These are phyloP conservation scores for Cruciata laevipes DNA, from an alignment of 257 asterid genomes.

Conservation along the genomic window DNA sequence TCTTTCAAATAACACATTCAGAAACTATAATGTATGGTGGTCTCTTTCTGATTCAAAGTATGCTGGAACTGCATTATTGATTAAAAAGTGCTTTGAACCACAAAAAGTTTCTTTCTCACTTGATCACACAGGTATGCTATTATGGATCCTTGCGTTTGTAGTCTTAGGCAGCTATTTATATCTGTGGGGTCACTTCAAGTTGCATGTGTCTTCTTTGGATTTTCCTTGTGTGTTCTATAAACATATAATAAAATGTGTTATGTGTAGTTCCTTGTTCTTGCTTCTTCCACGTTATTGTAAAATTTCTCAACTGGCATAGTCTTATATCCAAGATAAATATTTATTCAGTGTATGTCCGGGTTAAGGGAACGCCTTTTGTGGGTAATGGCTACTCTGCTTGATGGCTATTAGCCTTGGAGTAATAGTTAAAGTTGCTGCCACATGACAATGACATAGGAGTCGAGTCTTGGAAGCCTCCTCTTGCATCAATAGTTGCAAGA, in stretches of 20 bases:
- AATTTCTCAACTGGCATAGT: background rate
- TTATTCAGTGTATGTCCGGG: background rate
- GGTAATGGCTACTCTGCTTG: background rate
- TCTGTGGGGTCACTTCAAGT: background rate
- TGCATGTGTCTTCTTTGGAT: background rate
- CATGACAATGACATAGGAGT: too few species aligned
- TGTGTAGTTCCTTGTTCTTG: background rate
- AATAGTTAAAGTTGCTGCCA: background rate
- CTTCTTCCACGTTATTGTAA: background rate
- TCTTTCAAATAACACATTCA: slow-evolving; percentile 59
- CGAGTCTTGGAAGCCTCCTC: background rate
- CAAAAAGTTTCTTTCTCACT: slow-evolving; percentile 68
- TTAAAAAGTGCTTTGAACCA: slow-evolving; percentile 74
- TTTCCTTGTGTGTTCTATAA: background rate
- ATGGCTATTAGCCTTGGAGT: background rate
- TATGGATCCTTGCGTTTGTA: background rate
- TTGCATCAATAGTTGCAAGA: background rate
- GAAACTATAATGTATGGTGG: slow-evolving; percentile 82
- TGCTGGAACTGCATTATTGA: slow-evolving; percentile 86
- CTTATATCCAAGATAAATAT: background rate
- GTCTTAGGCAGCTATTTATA: background rate
- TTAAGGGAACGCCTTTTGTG: background rate
- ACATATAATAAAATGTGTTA: background rate
- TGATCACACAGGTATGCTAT: slow-evolving; percentile 59
- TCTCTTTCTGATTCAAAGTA: slow-evolving; percentile 90